Evolutionary conservation across 164 flowering plant genomes (phyloP).

Genomic region (Liquidambar formosana): DNA sequence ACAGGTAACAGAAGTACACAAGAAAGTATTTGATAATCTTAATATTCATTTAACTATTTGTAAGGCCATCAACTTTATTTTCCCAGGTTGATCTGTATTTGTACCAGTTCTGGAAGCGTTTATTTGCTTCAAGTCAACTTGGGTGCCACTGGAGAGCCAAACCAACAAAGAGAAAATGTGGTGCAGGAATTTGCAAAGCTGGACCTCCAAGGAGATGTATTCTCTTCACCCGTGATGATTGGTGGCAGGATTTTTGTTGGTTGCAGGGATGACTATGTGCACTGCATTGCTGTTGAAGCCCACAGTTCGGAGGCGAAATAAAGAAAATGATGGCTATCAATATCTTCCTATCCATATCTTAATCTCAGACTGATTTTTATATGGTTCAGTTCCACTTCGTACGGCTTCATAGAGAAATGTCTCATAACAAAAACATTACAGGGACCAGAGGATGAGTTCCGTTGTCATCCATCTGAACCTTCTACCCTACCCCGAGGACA

Average conservation of each 20-base stretch:
- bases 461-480: too few species aligned
- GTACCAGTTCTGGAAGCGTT: slow-evolving; percentile 75
- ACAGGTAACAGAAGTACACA: slow-evolving; percentile 45
- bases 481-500: too few species aligned
- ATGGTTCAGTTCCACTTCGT: too few species aligned
- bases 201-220: slow-evolving; percentile 65
- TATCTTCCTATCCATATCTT: not conserved
- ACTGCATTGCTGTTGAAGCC: slow-evolving; percentile 45
- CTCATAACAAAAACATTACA: too few species aligned
- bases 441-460: too few species aligned
- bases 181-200: slow-evolving; percentile 63
- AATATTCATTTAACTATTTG: not conserved
- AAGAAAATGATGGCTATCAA: not conserved
- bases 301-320: not conserved
- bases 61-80: not conserved
- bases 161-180: slow-evolving; percentile 15
- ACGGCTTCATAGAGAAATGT: too few species aligned
- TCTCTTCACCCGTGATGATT: slow-evolving; percentile 91
- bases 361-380: not conserved
- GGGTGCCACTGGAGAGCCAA: slow-evolving; percentile 14
- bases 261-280: slow-evolving; percentile 79
- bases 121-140: slow-evolving; percentile 42
- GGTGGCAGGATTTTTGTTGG: slow-evolving; percentile 86
- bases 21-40: not conserved
- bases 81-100: slow-evolving; percentile 73